These are phyloP conservation scores for Wallacemonas collosoma DNA, from an alignment of 208 protist genomes.

Conservation along the genomic window DNA sequence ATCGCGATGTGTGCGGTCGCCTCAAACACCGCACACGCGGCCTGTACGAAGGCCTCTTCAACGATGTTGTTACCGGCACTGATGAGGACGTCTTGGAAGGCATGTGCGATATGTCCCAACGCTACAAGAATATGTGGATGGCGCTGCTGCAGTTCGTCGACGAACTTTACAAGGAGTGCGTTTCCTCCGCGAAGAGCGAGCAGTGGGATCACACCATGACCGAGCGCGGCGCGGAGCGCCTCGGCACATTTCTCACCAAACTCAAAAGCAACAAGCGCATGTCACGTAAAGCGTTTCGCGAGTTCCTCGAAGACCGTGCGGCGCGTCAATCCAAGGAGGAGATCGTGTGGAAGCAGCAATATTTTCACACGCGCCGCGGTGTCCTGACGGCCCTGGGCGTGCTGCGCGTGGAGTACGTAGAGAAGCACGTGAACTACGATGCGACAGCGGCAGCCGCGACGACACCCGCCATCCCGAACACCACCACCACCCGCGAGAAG, in stretches of 20 bases:
- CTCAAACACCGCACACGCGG: constrained; percentile 40
- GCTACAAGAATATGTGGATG: constrained; percentile 80
- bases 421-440: constrained; percentile 25
- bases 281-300: constrained; percentile 6
- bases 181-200: constrained; percentile 10
- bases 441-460: background rate
- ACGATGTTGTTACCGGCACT: constrained; percentile 41
- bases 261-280: background rate
- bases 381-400: constrained; percentile 60
- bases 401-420: constrained; percentile 66
- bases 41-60: constrained; percentile 47
- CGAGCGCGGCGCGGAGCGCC: constrained; percentile 1
- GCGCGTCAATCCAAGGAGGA: constrained; percentile 14
- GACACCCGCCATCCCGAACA: background rate
- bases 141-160: constrained; percentile 63
- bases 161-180: constrained; percentile 30
- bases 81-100: constrained; percentile 42
- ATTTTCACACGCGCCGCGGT: constrained; percentile 36
- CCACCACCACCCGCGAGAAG: constrained; percentile 1
- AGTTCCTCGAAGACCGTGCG: constrained; percentile 2
- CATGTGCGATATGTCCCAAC: constrained; percentile 51
- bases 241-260: background rate
- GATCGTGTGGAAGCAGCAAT: constrained; percentile 66
- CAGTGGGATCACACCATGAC: background rate
- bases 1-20: constrained; percentile 18